Evolutionary conservation across 306 rosid genomes (phyloP).

Genomic region (Malus sylvestris): DNA sequence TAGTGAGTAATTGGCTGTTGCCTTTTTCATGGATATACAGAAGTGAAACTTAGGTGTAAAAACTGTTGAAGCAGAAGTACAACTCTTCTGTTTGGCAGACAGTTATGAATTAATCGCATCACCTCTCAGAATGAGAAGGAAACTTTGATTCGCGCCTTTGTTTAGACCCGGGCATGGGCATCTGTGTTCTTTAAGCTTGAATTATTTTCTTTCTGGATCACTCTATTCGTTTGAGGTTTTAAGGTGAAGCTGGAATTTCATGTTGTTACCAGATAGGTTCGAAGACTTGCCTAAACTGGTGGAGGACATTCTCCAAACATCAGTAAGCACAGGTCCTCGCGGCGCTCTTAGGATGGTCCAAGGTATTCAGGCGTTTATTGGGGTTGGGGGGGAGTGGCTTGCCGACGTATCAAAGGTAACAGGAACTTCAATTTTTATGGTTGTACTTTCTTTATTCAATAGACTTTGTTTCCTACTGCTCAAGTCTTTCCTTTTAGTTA

Average conservation of each 20-base stretch:
- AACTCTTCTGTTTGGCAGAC: too few species aligned
- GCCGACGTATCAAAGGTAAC: slow-evolving; percentile 62
- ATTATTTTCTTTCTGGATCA: background rate
- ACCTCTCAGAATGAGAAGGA: background rate
- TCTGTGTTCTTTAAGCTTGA: background rate
- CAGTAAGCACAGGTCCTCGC: slow-evolving; percentile 78
- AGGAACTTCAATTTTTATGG: background rate
- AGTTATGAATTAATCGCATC: too few species aligned
- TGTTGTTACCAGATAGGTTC: slow-evolving; percentile 43
- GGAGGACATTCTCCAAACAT: slow-evolving; percentile 87
- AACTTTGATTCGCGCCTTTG: background rate
- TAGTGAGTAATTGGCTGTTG: too few species aligned
- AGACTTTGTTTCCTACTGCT: background rate
- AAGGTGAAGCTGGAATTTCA: slow-evolving; percentile 10
- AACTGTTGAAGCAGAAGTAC: too few species aligned
- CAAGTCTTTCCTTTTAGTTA: background rate
- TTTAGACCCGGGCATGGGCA: background rate
- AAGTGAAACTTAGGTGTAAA: too few species aligned
- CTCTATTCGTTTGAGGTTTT: background rate
- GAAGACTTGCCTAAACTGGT: slow-evolving; percentile 74
- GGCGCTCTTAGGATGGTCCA: slow-evolving; percentile 82
- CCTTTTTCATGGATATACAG: too few species aligned
- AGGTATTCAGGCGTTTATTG: slow-evolving; percentile 80
- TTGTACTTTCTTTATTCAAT: background rate
- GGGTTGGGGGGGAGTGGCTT: slow-evolving; percentile 93